Conservation (phyloP, 2,329 filamentous ascomycete species). For the Arthrinium phaeospermum region DNA sequence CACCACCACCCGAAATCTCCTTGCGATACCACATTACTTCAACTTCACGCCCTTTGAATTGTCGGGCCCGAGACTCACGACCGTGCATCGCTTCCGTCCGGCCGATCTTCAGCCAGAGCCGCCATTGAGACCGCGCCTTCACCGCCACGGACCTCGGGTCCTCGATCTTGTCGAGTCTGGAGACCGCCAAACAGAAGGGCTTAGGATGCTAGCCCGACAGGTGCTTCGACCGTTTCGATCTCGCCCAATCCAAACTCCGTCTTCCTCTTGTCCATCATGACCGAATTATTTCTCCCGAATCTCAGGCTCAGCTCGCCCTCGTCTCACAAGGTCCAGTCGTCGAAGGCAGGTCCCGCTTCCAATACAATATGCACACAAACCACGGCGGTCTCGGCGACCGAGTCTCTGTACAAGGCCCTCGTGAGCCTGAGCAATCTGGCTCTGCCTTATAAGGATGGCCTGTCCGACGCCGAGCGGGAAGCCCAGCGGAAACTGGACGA, state of each 20-base stretch:
- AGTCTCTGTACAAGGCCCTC: constrained; percentile 39
- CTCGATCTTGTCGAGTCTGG: neutral
- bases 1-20: neutral
- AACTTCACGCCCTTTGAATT: neutral
- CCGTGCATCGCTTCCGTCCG: neutral
- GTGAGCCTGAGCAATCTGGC: constrained; percentile 48
- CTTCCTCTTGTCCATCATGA: constrained; percentile 17
- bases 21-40: neutral
- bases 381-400: constrained; percentile 12
- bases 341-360: neutral
- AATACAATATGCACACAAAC: constrained; percentile 1
- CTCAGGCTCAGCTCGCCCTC: constrained; percentile 18
- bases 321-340: constrained; percentile 1
- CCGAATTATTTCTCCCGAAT: constrained; percentile 22
- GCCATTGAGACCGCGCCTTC: neutral
- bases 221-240: neutral
- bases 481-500: constrained; percentile 56
- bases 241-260: neutral
- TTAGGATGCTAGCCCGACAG: neutral
- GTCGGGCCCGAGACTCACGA: neutral
- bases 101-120: neutral
- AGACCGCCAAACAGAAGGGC: neutral
- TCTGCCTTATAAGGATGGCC: constrained; percentile 58
- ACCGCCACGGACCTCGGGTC: neutral
- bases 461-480: constrained; percentile 56